Evolutionary conservation across 1,139 yeast genomes (phyloP), one percentile per base, ranked within the genome.

Genomic region (Saccharomyces hybrid): DNA sequence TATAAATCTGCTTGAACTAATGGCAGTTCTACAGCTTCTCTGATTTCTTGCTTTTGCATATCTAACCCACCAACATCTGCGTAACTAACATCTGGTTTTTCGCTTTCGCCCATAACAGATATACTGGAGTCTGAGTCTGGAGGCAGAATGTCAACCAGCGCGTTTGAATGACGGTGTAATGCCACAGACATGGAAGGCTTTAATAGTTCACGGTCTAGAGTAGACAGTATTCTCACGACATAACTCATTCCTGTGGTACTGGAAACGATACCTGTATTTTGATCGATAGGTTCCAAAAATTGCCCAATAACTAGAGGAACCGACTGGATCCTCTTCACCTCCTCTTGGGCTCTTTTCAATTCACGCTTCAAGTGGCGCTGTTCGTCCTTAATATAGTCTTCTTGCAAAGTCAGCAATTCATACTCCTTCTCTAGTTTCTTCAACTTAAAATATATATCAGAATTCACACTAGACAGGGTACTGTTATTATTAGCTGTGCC

Each of bases 231-330:
- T 66, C 96, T 81, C 48, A 95, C 99, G 51, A 93, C 98, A 66
- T 93, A 95, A 71, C 90, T 95, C 60, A 97, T 90, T 20, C 99
- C 99, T 1, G 99, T 95, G 44, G 99, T 93, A 20, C 97, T 88
- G 16, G 97, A 88, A 13, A 95, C 98, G 65, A 95, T 95, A 61
- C 97, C 99, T 7, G 97, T 88, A 64, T 87, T 86, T 70, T 91
- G 95, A 73, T 95, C 99, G 63, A 95, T 91, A 56, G 99, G 97
- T 71, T 95, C 99, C 64, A 95, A 78, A 66, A 95, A 95, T 74
- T 95, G 99, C 25, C 99, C 99, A 73, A 95, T 95, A 32, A 95
- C 99, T 61, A 95, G 78, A 14, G 99, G 99, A 52, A 95, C 99
- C 2, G 97, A 88, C 69, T 93, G 96, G 70, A 95, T 95, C 65